phyloP scores from a whole-genome alignment of 2,329 filamentous ascomycete genomes.

The Chrysoporthe cubensis region DNA sequence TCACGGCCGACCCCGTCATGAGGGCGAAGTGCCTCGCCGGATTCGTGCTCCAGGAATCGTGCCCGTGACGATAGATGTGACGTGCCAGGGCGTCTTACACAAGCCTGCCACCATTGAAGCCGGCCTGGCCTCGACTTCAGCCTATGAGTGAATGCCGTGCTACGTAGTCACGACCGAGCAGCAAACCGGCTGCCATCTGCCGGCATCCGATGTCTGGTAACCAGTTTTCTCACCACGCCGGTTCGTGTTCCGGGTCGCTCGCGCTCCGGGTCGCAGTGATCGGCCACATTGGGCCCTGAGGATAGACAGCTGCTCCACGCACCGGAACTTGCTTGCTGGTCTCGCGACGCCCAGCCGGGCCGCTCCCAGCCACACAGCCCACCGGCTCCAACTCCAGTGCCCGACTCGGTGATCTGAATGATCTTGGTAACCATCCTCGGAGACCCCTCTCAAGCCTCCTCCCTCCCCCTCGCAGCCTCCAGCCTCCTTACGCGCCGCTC shows the following conservation, averaged over 20 bases:
- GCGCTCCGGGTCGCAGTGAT: neutral
- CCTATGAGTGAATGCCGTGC: neutral
- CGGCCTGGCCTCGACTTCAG: neutral
- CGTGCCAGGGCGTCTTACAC: neutral
- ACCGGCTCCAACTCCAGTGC: neutral
- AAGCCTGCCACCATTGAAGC: neutral
- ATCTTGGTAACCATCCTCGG: neutral
- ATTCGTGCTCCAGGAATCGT: neutral
- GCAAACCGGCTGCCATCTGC: neutral
- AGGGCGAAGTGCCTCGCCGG: neutral
- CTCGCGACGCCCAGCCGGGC: neutral
- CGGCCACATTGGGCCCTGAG: neutral
- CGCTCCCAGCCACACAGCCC: neutral
- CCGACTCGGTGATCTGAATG: neutral
- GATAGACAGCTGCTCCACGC: neutral
- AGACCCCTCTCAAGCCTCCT: conserved; percentile 43
- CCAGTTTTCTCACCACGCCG: neutral
- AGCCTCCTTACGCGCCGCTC: conserved; percentile 68
- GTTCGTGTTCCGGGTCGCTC: neutral
- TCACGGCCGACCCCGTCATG: neutral
- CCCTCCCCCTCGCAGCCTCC: conserved; percentile 57
- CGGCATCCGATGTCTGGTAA: neutral
- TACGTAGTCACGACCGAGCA: neutral
- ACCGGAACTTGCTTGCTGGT: neutral
- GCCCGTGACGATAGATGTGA: neutral